Percentiles rank a stretch among this genome's conserved stretches.
Evolutionary conservation across 2,329 filamentous ascomycete species (phyloP).

Genomic region (Fusarium sp.): DNA sequence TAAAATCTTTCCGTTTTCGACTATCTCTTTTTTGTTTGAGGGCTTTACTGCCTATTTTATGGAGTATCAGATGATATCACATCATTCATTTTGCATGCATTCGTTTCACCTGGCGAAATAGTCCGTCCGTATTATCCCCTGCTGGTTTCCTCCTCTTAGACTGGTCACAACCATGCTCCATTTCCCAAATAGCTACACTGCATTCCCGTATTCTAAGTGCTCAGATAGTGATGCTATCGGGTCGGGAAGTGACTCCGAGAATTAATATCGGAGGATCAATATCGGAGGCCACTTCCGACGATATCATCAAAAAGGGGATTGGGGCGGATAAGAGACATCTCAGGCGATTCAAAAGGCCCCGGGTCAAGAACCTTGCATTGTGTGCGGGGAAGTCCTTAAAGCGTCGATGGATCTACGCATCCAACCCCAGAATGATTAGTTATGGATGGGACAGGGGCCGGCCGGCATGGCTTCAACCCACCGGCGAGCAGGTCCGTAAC

Average conservation of each 20-base stretch:
- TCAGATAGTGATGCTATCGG: neutral
- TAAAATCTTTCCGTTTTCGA: neutral
- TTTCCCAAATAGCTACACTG: neutral
- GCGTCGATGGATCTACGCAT: neutral
- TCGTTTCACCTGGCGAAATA: neutral
- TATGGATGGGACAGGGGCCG: neutral
- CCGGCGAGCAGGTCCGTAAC: neutral
- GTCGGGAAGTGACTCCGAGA: neutral
- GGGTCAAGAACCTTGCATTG: neutral
- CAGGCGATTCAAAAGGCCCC: neutral
- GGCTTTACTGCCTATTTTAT: neutral
- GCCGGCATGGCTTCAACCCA: neutral
- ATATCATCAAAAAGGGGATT: neutral
- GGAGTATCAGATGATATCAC: neutral
- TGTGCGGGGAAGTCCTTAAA: constrained; percentile 1
- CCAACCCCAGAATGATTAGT: neutral
- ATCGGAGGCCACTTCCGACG: neutral
- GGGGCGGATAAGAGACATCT: neutral
- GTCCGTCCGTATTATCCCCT: neutral
- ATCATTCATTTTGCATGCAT: neutral
- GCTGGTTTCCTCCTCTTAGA: neutral
- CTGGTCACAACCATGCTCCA: neutral
- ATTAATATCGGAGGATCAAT: neutral
- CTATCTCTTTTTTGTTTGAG: neutral
- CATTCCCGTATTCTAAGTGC: neutral